These are phyloP conservation scores for Thymus mandschuricus DNA, from an alignment of 257 asterid species.

Conservation along the genomic window DNA sequence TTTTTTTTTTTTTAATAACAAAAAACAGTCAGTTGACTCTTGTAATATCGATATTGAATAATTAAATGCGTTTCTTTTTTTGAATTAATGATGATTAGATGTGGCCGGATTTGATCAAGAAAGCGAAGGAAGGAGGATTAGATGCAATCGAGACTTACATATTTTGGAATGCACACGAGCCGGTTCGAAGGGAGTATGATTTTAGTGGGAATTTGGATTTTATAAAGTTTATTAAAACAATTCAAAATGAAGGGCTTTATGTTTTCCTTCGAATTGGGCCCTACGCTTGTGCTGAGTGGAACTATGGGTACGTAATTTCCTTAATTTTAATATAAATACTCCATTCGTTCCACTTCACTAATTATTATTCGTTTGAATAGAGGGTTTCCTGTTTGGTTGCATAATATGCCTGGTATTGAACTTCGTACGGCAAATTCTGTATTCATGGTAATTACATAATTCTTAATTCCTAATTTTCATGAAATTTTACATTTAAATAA, in stretches of 20 bases:
- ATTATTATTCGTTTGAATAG: constrained; percentile 20
- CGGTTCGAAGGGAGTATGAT: constrained; percentile 64
- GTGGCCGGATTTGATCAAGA: constrained; percentile 84
- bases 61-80: no score
- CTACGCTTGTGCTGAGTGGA: constrained; percentile 89
- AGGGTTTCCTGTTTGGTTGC: constrained; percentile 86
- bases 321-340: no score
- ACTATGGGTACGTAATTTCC: constrained; percentile 55
- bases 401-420: constrained; percentile 56
- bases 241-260: constrained; percentile 61
- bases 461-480: no score
- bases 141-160: constrained; percentile 83
- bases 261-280: constrained; percentile 84
- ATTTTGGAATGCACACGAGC: constrained; percentile 85
- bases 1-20: no score
- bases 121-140: constrained; percentile 74
- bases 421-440: constrained; percentile 62
- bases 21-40: no score
- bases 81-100: constrained; percentile 41
- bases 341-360: no score
- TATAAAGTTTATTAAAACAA: constrained; percentile 60
- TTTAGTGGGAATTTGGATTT: constrained; percentile 67
- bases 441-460: constrained; percentile 49
- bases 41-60: no score
- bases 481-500: no score